Percentiles rank a stretch among this genome's conserved stretches.
Conservation (phyloP, 179 eudicot species). For the Patellifolia procumbens region DNA sequence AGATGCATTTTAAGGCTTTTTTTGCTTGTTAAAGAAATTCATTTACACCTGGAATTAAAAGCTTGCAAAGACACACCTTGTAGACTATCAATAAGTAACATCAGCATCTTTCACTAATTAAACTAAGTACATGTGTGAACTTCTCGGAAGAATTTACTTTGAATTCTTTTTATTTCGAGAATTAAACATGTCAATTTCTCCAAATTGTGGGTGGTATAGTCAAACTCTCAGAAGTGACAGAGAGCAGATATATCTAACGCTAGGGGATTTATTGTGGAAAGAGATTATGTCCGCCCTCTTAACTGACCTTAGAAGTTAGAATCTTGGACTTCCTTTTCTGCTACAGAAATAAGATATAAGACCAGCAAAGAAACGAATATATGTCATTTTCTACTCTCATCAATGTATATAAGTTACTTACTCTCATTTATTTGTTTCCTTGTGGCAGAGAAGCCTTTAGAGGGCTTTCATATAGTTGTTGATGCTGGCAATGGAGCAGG, state of each 20-base stretch:
- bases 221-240: background rate
- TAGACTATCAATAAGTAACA: background rate
- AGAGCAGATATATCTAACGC: no score
- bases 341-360: background rate
- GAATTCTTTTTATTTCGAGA: background rate
- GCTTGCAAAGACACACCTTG: background rate
- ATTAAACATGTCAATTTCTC: background rate
- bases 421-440: constrained; percentile 12
- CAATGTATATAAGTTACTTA: background rate
- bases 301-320: background rate
- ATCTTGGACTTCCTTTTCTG: background rate
- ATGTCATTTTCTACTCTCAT: background rate
- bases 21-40: background rate
- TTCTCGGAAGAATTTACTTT: background rate
- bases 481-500: constrained; percentile 99
- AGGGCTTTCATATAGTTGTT: constrained; percentile 94
- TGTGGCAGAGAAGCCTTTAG: constrained; percentile 88
- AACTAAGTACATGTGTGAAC: background rate
- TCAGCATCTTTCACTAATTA: background rate
- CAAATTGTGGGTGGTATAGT: background rate
- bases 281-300: background rate
- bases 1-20: background rate
- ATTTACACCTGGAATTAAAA: background rate
- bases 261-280: background rate
- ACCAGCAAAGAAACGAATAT: background rate